Conservation (phyloP, 805 yeast genomes). For the Wickerhamomyces pijperi region DNA sequence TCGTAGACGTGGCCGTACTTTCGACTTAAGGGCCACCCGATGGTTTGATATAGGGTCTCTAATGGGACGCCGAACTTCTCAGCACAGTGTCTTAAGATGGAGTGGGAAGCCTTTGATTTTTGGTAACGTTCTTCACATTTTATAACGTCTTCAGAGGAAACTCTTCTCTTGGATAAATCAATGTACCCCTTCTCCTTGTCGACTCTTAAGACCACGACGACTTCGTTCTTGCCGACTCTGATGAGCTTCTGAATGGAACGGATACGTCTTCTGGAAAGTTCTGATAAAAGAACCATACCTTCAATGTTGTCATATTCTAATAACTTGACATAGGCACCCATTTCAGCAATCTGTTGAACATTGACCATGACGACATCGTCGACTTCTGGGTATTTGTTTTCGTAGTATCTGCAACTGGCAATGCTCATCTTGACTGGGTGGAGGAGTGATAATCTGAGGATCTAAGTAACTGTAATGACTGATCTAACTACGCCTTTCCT, state of each 20-base stretch:
- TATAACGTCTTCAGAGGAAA: slow-evolving; percentile 92
- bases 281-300: slow-evolving; percentile 95
- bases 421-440: slow-evolving; percentile 45
- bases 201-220: slow-evolving; percentile 93
- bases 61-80: slow-evolving; percentile 86
- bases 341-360: slow-evolving; percentile 96
- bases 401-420: slow-evolving; percentile 91
- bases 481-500: not conserved
- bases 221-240: slow-evolving; percentile 97
- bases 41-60: slow-evolving; percentile 73
- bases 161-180: slow-evolving; percentile 95
- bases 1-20: slow-evolving; percentile 96
- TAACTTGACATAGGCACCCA: slow-evolving; percentile 97
- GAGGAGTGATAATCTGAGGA: not conserved
- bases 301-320: slow-evolving; percentile 96
- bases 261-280: slow-evolving; percentile 96
- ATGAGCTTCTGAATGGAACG: slow-evolving; percentile 94
- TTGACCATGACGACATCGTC: slow-evolving; percentile 99
- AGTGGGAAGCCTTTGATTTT: slow-evolving; percentile 94
- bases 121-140: slow-evolving; percentile 97
- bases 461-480: no score
- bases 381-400: slow-evolving; percentile 96
- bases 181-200: slow-evolving; percentile 98
- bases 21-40: slow-evolving; percentile 96
- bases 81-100: slow-evolving; percentile 97